Conservation (phyloP, 208 protist species). For the Vickermania ingenoplastis region DNA sequence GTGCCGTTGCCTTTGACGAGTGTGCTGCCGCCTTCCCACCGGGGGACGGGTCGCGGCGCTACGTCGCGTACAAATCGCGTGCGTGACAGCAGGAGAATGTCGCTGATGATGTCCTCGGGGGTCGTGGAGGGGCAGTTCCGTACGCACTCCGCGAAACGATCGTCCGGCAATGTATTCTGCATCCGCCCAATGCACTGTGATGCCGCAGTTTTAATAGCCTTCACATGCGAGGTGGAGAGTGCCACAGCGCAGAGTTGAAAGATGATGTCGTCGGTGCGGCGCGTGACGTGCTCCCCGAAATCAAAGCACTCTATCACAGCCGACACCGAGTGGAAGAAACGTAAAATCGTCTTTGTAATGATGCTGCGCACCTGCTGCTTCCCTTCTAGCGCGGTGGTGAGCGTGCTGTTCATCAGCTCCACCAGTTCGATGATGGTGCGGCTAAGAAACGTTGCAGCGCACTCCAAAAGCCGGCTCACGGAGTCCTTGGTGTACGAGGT, state of each 20-base stretch:
- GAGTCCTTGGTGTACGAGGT: conserved; percentile 37
- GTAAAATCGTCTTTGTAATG: conserved; percentile 31
- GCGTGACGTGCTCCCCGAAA: conserved; percentile 45
- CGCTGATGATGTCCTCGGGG: conserved; percentile 41
- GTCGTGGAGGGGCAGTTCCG: conserved; percentile 10
- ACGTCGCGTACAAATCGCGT: conserved; percentile 17
- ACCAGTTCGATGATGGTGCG: conserved; percentile 29
- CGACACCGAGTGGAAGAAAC: conserved; percentile 60
- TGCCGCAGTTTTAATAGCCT: conserved; percentile 55
- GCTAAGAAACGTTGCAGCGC: conserved; percentile 52
- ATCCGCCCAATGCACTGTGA: conserved; percentile 47
- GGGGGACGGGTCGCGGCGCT: conserved; percentile 24
- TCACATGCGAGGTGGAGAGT: conserved; percentile 45
- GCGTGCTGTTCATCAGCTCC: conserved; percentile 14
- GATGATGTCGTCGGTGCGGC: conserved; percentile 45
- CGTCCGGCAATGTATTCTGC: conserved; percentile 36
- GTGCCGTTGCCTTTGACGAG: conserved; percentile 61
- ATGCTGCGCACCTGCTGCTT: conserved; percentile 13
- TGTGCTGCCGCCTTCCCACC: conserved; percentile 41
- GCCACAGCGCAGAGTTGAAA: conserved; percentile 64
- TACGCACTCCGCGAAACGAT: conserved; percentile 16
- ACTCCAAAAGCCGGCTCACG: conserved; percentile 55
- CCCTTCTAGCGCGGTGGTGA: conserved; percentile 5
- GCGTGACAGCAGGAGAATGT: conserved; percentile 52
- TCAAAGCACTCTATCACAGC: conserved; percentile 72